Conservation (phyloP, 495 filamentous ascomycete species). For the Podospora didyma region DNA sequence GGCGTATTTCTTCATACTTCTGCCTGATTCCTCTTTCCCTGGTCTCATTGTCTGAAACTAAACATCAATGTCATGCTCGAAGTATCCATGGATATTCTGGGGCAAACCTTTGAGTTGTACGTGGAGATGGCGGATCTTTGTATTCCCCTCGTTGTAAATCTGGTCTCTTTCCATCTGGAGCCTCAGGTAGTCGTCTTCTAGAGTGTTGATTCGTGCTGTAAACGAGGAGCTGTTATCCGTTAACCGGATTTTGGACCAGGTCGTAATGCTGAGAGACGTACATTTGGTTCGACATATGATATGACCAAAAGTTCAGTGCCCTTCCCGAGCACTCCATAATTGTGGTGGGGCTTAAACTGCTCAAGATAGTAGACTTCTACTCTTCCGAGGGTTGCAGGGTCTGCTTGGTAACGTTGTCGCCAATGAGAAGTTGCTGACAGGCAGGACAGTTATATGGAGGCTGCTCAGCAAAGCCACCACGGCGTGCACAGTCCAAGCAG, state of each 20-base stretch:
- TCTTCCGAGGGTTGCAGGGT: slow-evolving; percentile 80
- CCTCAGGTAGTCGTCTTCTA: slow-evolving; percentile 5
- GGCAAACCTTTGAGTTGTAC: slow-evolving; percentile 41
- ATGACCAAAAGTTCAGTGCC: slow-evolving; percentile 83
- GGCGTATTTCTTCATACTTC: slow-evolving; percentile 72
- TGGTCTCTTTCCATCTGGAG: slow-evolving; percentile 75
- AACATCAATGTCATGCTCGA: not conserved
- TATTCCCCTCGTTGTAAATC: slow-evolving; percentile 75
- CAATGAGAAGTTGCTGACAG: slow-evolving; percentile 65
- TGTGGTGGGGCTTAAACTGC: slow-evolving; percentile 74
- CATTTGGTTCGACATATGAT: slow-evolving; percentile 92
- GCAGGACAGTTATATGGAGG: slow-evolving; percentile 68
- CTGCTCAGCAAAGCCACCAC: slow-evolving; percentile 59
- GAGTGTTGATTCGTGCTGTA: slow-evolving; percentile 12
- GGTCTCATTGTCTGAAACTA: slow-evolving; percentile 54
- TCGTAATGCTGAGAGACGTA: slow-evolving; percentile 28
- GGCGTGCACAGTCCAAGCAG: slow-evolving; percentile 71
- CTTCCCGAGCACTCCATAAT: slow-evolving; percentile 90
- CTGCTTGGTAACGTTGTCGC: slow-evolving; percentile 68
- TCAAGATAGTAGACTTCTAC: slow-evolving; percentile 87
- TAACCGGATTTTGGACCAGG: not conserved
- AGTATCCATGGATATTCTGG: not conserved
- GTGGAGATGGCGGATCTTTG: slow-evolving; percentile 66
- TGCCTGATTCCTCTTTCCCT: slow-evolving; percentile 64
- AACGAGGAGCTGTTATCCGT: slow-evolving; percentile 61